A percentile compares a stretch with the other conserved stretches of the same genome.
Evolutionary conservation across 192 early-diverging fungal species (phyloP).

Genomic region (Helicostylum pulchrum): DNA sequence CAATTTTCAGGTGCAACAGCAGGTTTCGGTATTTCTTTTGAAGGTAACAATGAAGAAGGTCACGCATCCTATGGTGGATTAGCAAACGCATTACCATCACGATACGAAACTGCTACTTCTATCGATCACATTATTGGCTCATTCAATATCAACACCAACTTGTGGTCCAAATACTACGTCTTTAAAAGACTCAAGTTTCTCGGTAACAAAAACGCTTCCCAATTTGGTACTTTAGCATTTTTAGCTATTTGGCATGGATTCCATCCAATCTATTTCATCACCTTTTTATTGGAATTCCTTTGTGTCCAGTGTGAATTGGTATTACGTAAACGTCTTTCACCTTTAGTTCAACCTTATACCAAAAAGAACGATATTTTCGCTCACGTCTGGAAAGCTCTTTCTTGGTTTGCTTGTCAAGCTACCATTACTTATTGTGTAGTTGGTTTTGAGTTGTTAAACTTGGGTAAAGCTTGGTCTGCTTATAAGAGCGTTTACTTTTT

Average conservation of each 20-base stretch:
- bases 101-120: constrained; percentile 51
- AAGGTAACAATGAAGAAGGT: constrained; percentile 47
- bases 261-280: constrained; percentile 54
- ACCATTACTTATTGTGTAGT: constrained; percentile 48
- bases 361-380: constrained; percentile 21
- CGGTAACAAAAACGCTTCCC: constrained; percentile 54
- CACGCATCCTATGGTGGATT: constrained; percentile 49
- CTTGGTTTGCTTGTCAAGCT: constrained; percentile 44
- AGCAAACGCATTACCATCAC: constrained; percentile 39
- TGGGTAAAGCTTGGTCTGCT: constrained; percentile 21
- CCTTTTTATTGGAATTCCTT: constrained; percentile 57
- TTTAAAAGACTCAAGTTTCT: constrained; percentile 58
- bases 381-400: constrained; percentile 29
- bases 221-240: constrained; percentile 44
- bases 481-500: constrained; percentile 32
- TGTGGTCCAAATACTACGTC: constrained; percentile 60
- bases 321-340: constrained; percentile 31
- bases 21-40: constrained; percentile 55
- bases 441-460: constrained; percentile 45
- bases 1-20: constrained; percentile 41
- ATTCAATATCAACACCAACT: constrained; percentile 68
- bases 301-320: constrained; percentile 49
- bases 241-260: constrained; percentile 66
- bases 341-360: constrained; percentile 34
- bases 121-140: constrained; percentile 49